Percentiles rank a stretch among this genome's conserved stretches.
phyloP scores from a whole-genome alignment of 305 asterid genomes.

The Solanum chacoense region DNA sequence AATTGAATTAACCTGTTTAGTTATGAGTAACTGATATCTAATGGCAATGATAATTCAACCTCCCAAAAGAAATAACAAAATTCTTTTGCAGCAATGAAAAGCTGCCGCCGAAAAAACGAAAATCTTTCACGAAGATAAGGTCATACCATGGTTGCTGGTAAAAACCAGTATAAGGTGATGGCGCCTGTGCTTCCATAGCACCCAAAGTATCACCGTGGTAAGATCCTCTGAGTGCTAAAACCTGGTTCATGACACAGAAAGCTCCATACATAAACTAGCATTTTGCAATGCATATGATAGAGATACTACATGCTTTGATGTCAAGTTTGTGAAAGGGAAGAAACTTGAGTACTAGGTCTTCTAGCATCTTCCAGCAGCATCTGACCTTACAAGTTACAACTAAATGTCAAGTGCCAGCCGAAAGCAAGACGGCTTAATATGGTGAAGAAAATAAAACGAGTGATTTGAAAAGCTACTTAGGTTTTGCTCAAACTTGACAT shows the following conservation, averaged over 20 bases:
- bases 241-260: slow-evolving; percentile 34
- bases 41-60: not conserved
- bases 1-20: not conserved
- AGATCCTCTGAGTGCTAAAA: slow-evolving; percentile 87
- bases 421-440: not conserved
- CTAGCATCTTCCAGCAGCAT: not conserved
- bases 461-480: not conserved
- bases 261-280: slow-evolving; percentile 7
- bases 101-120: not conserved
- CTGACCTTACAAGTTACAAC: not conserved
- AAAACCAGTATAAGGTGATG: slow-evolving; percentile 88
- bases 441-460: not conserved
- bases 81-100: not conserved
- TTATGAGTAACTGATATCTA: not conserved
- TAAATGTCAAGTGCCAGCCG: not conserved
- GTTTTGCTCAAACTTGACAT: not conserved
- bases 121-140: slow-evolving; percentile 2
- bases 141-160: slow-evolving; percentile 97
- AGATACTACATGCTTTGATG: not conserved
- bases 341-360: not conserved
- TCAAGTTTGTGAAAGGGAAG: slow-evolving; percentile 1
- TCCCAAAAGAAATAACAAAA: not conserved
- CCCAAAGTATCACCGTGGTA: slow-evolving; percentile 99
- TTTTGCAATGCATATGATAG: not conserved
- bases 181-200: slow-evolving; percentile 99